Percentiles rank a stretch among this genome's conserved stretches.
These are phyloP conservation scores for Periconia sp. DNA, from an alignment of 2,329 filamentous ascomycete species.

Conservation along the genomic window DNA sequence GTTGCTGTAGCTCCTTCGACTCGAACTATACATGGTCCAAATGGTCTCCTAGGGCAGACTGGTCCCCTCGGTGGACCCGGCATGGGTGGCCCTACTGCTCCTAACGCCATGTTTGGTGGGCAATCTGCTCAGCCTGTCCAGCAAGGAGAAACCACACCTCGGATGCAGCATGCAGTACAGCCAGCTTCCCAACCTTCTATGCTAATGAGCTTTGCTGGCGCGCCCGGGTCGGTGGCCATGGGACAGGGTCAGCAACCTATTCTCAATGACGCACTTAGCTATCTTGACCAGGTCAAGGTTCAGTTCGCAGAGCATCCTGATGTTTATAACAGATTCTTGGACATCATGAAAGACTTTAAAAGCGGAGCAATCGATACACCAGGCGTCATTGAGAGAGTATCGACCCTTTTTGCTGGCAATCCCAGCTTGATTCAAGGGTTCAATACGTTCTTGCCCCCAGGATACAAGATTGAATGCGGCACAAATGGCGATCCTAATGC, in stretches of 20 bases:
- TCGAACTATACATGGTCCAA: constrained; percentile 86
- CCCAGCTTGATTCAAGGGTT: constrained; percentile 96
- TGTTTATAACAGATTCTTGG: constrained; percentile 94
- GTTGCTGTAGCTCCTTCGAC: constrained; percentile 77
- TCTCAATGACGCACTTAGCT: constrained; percentile 86
- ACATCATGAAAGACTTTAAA: constrained; percentile 99
- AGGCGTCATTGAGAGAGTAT: constrained; percentile 95
- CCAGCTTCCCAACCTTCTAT: constrained; percentile 60
- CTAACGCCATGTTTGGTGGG: constrained; percentile 72
- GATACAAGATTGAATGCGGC: constrained; percentile 96
- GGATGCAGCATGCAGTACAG: constrained; percentile 67
- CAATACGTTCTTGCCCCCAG: constrained; percentile 94
- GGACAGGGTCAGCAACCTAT: constrained; percentile 85
- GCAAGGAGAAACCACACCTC: constrained; percentile 60
- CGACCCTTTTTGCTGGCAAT: constrained; percentile 92
- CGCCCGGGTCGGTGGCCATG: constrained; percentile 58
- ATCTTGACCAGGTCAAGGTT: constrained; percentile 97
- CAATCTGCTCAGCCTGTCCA: constrained; percentile 67
- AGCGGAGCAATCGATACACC: constrained; percentile 98
- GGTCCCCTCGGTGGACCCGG: constrained; percentile 59
- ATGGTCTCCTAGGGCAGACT: constrained; percentile 74
- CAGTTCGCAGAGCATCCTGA: constrained; percentile 97
- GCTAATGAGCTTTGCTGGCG: constrained; percentile 56
- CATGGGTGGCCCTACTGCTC: constrained; percentile 65
- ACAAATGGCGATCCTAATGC: constrained; percentile 93